These are phyloP conservation scores for Wickerhamiella spandovensis DNA, from an alignment of 805 yeast species.

Conservation along the genomic window DNA sequence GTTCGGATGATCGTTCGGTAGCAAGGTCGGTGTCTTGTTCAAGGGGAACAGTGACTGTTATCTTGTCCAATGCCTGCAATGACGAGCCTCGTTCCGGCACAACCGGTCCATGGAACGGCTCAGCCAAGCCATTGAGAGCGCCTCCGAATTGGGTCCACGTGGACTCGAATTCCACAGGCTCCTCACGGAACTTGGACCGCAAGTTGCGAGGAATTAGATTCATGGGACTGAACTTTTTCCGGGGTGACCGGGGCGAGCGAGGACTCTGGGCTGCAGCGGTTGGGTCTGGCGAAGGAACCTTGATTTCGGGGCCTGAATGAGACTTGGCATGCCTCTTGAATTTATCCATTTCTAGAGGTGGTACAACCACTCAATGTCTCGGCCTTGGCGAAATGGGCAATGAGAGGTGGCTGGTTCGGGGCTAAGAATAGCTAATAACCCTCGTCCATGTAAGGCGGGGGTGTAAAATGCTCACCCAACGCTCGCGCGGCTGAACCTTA, in stretches of 20 bases:
- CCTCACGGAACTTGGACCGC: conserved; percentile 1
- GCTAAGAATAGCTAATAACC: no score
- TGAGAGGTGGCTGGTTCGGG: no score
- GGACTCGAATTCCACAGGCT: not conserved
- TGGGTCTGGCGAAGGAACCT: not conserved
- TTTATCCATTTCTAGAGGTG: not conserved
- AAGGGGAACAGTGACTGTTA: not conserved
- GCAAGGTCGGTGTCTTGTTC: no score
- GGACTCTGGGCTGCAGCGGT: not conserved
- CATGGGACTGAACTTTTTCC: not conserved
- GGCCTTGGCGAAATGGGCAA: no score
- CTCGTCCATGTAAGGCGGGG: no score
- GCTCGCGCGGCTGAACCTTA: conserved; percentile 22
- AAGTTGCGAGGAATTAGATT: conserved; percentile 1
- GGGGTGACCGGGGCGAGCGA: not conserved
- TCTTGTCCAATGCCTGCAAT: not conserved
- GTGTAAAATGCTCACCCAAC: not conserved
- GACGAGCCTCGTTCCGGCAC: not conserved
- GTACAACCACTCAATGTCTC: no score
- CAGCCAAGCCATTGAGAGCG: not conserved
- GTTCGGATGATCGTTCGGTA: no score
- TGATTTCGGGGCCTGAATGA: not conserved
- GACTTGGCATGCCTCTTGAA: not conserved
- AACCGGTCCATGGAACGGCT: not conserved
- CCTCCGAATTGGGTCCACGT: not conserved